Evolutionary conservation across 805 yeast genomes (phyloP).

Genomic region (Wickerhamiella spandovensis): DNA sequence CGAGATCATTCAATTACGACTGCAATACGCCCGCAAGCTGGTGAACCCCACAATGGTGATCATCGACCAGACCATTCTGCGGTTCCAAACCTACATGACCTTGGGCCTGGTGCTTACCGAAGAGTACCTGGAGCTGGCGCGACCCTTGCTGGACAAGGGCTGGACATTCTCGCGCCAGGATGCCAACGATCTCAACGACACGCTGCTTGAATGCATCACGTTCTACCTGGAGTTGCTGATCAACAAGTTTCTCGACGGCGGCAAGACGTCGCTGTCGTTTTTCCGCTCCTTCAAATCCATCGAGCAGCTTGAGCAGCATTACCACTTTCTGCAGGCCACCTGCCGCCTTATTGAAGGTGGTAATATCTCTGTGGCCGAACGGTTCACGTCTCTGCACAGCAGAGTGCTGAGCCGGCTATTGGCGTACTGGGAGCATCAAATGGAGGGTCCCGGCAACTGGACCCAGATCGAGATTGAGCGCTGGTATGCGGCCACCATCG

Average conservation of each 20-base stretch:
- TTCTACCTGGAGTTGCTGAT: constrained; percentile 59
- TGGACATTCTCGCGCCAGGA: constrained; percentile 61
- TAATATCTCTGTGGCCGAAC: constrained; percentile 67
- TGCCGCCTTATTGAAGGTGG: constrained; percentile 74
- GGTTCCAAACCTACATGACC: constrained; percentile 62
- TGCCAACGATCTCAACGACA: constrained; percentile 50
- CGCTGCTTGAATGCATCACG: constrained; percentile 58
- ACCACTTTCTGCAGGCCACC: constrained; percentile 62
- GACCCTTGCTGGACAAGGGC: constrained; percentile 39
- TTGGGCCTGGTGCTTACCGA: constrained; percentile 64
- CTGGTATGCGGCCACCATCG: constrained; percentile 31
- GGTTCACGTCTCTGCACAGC: constrained; percentile 51
- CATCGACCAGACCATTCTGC: constrained; percentile 87
- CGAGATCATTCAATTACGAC: constrained; percentile 61
- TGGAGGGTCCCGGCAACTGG: constrained; percentile 42
- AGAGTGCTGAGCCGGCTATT: constrained; percentile 56
- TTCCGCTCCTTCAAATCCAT: constrained; percentile 84
- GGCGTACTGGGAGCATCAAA: constrained; percentile 59
- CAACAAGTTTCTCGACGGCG: constrained; percentile 65
- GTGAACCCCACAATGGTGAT: constrained; percentile 85
- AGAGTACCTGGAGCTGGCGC: constrained; percentile 42
- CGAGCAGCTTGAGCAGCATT: constrained; percentile 60
- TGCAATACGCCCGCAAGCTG: constrained; percentile 63
- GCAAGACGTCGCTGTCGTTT: constrained; percentile 36
- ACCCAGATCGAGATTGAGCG: constrained; percentile 35